Percentiles rank a stretch among this genome's conserved stretches.
phyloP scores from a whole-genome alignment of 805 yeast genomes.

The Saturnispora sanitii region DNA sequence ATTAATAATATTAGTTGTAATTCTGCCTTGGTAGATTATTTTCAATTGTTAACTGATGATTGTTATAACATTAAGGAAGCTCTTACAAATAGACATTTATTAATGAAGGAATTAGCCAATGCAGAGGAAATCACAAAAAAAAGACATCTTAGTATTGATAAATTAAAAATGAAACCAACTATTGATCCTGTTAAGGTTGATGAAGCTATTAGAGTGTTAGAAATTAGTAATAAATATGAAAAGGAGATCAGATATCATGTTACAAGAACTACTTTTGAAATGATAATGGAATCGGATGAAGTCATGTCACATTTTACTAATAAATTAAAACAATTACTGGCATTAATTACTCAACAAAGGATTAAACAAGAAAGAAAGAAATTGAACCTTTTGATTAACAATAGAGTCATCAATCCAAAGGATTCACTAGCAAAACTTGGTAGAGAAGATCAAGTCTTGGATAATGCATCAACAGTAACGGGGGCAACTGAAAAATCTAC shows the following conservation, averaged over 20 bases:
- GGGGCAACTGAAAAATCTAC: background rate
- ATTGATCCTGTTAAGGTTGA: constrained; percentile 85
- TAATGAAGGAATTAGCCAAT: constrained; percentile 79
- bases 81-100: constrained; percentile 79
- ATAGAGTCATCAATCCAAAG: constrained; percentile 31
- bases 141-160: constrained; percentile 62
- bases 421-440: constrained; percentile 63
- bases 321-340: constrained; percentile 40
- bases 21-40: constrained; percentile 69
- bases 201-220: constrained; percentile 74
- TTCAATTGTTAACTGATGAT: constrained; percentile 56
- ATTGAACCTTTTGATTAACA: constrained; percentile 55
- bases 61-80: constrained; percentile 87
- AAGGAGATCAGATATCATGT: constrained; percentile 69
- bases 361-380: constrained; percentile 84
- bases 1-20: constrained; percentile 60
- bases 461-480: constrained; percentile 12
- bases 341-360: constrained; percentile 52
- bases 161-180: constrained; percentile 59
- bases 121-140: constrained; percentile 68
- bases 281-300: constrained; percentile 62
- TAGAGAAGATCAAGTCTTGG: constrained; percentile 44
- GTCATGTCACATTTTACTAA: constrained; percentile 50
- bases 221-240: constrained; percentile 68
- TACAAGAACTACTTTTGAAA: constrained; percentile 74